These are phyloP conservation scores for Saccharomyces hybrid DNA, from an alignment of 1,139 yeast genomes.

Conservation along the genomic window DNA sequence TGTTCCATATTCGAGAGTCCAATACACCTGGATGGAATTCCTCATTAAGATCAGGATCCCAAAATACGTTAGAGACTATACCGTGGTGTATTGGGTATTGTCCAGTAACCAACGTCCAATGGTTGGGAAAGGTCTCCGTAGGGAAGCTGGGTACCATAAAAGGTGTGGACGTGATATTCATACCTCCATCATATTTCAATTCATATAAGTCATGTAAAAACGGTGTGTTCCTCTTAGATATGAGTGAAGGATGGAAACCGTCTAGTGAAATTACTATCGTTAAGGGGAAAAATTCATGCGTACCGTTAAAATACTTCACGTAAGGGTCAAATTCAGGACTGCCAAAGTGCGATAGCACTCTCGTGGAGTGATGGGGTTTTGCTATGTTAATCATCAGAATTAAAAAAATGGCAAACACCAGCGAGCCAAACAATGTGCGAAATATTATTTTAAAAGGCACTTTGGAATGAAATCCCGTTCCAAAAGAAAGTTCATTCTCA, in stretches of 20 bases:
- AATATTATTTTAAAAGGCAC: not conserved
- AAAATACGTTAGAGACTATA: slow-evolving; percentile 77
- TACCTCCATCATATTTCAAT: not conserved
- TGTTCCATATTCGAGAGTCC: slow-evolving; percentile 44
- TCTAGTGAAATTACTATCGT: slow-evolving; percentile 3
- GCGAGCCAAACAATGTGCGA: not conserved
- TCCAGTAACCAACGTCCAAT: slow-evolving; percentile 88
- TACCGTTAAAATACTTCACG: slow-evolving; percentile 22
- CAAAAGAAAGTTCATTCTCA: not conserved
- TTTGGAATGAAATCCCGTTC: not conserved
- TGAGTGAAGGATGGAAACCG: slow-evolving; percentile 2
- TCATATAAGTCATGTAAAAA: slow-evolving; percentile 2
- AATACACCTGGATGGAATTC: slow-evolving; percentile 59
- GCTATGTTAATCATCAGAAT: not conserved
- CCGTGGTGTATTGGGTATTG: slow-evolving; percentile 80
- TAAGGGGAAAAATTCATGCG: slow-evolving; percentile 5
- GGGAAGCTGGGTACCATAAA: slow-evolving; percentile 86
- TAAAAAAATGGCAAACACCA: not conserved
- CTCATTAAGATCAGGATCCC: slow-evolving; percentile 48
- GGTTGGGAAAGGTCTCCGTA: slow-evolving; percentile 83
- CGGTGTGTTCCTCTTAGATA: slow-evolving; percentile 2
- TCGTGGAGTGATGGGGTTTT: slow-evolving; percentile 8
- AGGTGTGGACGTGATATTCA: slow-evolving; percentile 53
- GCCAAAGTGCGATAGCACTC: not conserved
- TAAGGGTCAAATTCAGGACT: slow-evolving; percentile 22